Percentiles rank a stretch among this genome's conserved stretches.
phyloP scores from a whole-genome alignment of 2,329 filamentous ascomycete genomes.

The Stagonosporopsis cucurbitacearum region DNA sequence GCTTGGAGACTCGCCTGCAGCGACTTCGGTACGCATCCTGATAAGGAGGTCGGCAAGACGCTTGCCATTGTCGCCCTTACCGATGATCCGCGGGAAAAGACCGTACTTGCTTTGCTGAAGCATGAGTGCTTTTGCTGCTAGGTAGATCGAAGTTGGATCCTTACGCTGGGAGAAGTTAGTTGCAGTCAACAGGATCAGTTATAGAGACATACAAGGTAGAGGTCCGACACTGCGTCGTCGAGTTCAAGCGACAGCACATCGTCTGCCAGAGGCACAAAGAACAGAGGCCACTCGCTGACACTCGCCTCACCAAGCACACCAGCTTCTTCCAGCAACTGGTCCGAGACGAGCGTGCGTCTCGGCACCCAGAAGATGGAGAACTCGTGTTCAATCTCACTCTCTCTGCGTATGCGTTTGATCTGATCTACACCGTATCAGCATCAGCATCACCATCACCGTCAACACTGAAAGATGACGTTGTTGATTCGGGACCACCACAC shows the following conservation, averaged over 20 bases:
- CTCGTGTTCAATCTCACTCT: conserved; percentile 89
- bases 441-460: background rate
- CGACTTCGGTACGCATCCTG: conserved; percentile 88
- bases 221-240: conserved; percentile 82
- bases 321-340: conserved; percentile 89
- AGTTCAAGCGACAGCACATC: conserved; percentile 92
- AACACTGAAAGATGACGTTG: too few species aligned
- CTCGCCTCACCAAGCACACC: conserved; percentile 92
- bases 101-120: conserved; percentile 89
- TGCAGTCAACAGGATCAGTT: background rate
- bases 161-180: conserved; percentile 64
- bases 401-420: conserved; percentile 86
- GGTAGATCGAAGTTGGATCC: conserved; percentile 87
- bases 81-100: conserved; percentile 90
- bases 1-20: conserved; percentile 76
- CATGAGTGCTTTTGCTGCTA: conserved; percentile 92
- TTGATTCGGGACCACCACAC: conserved; percentile 28
- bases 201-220: conserved; percentile 70
- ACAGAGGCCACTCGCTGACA: conserved; percentile 83
- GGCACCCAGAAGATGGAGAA: conserved; percentile 98
- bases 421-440: conserved; percentile 66
- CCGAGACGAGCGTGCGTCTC: conserved; percentile 86
- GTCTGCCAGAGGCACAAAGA: conserved; percentile 89
- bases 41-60: conserved; percentile 83
- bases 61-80: conserved; percentile 94